These are phyloP conservation scores for Verticillium alfalfae DNA, from an alignment of 2,329 filamentous ascomycete genomes.

Conservation along the genomic window DNA sequence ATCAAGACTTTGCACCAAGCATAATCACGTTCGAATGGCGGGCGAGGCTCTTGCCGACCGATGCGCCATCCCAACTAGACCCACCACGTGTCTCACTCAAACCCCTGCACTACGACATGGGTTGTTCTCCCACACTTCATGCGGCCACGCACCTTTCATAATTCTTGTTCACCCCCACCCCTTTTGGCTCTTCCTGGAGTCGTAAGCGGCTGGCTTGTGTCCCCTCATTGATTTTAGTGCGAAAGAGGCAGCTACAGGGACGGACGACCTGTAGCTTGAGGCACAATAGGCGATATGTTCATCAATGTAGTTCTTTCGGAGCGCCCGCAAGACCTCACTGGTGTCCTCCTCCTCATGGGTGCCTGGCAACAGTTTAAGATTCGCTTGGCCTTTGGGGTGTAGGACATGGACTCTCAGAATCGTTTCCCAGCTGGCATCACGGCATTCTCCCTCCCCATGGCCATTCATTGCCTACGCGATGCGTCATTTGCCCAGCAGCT, in stretches of 20 bases:
- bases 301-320: not conserved
- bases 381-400: not conserved
- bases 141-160: not conserved
- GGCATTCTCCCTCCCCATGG: not conserved
- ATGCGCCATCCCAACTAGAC: constrained; percentile 12
- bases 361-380: no score
- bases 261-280: not conserved
- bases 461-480: not conserved
- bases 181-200: not conserved
- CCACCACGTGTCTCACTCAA: constrained; percentile 9
- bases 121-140: constrained; percentile 14
- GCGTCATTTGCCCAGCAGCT: not conserved
- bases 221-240: no score
- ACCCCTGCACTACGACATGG: constrained; percentile 14
- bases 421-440: not conserved
- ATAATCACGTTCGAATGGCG: constrained; percentile 8
- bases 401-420: not conserved
- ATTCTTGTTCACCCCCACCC: not conserved
- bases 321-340: not conserved
- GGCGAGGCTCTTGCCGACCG: constrained; percentile 14
- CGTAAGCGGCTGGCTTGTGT: no score
- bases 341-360: not conserved
- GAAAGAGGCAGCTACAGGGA: not conserved
- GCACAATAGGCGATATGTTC: not conserved
- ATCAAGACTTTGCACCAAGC: constrained; percentile 5